These are phyloP conservation scores for Euphorbia pulcherrima DNA, from an alignment of 345 rosid species.

Conservation along the genomic window DNA sequence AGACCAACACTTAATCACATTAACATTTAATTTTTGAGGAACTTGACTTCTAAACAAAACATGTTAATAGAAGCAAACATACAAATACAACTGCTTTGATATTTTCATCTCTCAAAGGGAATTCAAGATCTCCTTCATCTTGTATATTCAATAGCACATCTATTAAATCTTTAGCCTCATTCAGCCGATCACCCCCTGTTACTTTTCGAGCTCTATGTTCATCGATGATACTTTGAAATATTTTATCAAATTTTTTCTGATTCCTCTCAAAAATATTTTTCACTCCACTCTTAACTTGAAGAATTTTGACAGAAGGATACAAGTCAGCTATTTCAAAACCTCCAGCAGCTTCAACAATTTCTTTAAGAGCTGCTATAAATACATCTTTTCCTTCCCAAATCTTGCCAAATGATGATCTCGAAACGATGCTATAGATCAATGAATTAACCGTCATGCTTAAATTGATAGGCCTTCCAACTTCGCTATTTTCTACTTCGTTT, in stretches of 20 bases:
- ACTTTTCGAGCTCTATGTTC: slow-evolving; percentile 1
- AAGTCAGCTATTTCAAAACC: neutral
- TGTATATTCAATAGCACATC: neutral
- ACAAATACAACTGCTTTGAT: slow-evolving; percentile 1
- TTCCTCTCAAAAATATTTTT: neutral
- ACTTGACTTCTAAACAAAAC: too few species aligned
- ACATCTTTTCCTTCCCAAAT: slow-evolving; percentile 7
- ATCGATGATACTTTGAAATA: neutral
- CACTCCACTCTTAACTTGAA: neutral
- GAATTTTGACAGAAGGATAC: slow-evolving; percentile 1
- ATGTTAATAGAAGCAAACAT: neutral
- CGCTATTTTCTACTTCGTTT: too few species aligned
- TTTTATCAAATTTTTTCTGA: neutral
- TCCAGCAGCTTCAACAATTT: neutral
- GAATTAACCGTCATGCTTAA: neutral
- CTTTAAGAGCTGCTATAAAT: neutral
- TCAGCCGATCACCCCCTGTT: neutral
- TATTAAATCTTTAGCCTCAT: neutral
- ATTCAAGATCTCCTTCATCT: neutral
- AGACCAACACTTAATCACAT: too few species aligned
- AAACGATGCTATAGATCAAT: neutral
- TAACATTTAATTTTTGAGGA: too few species aligned
- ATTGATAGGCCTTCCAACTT: neutral
- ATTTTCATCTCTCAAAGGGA: slow-evolving; percentile 7
- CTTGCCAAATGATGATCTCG: neutral